Conservation (phyloP, 192 early-diverging fungal species). For the Coemansia sp. region DNA sequence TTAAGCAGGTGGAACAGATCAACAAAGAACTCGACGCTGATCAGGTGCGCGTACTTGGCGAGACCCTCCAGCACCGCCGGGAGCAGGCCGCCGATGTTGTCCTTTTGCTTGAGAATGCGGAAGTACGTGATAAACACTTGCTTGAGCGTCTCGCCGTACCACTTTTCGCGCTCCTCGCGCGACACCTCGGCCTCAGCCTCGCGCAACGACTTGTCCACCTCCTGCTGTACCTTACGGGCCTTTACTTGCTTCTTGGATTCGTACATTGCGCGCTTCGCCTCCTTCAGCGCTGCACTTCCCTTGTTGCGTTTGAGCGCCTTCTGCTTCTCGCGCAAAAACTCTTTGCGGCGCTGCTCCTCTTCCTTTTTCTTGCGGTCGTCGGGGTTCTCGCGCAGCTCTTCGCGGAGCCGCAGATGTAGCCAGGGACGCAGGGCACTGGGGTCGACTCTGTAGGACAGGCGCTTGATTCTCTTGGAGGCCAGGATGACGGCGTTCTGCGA, state of each 20-base stretch:
- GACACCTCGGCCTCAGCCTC: constrained; percentile 88
- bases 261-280: constrained; percentile 56
- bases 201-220: constrained; percentile 56
- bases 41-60: constrained; percentile 85
- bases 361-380: constrained; percentile 55
- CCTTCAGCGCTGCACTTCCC: constrained; percentile 32
- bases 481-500: constrained; percentile 83
- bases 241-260: constrained; percentile 75
- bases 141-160: constrained; percentile 93
- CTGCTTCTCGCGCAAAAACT: constrained; percentile 37
- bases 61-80: constrained; percentile 63
- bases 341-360: constrained; percentile 50
- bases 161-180: constrained; percentile 74
- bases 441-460: constrained; percentile 69
- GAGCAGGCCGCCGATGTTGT: constrained; percentile 59
- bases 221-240: constrained; percentile 40
- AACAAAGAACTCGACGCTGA: constrained; percentile 93
- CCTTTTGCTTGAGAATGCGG: constrained; percentile 85
- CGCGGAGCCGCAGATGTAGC: constrained; percentile 75
- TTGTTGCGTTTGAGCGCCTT: constrained; percentile 35
- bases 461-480: constrained; percentile 82
- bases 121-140: constrained; percentile 93
- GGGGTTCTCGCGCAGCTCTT: constrained; percentile 65
- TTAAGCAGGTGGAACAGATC: constrained; percentile 84
- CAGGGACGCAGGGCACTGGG: constrained; percentile 67